Base-by-base conservation (phyloP, 2,329 filamentous ascomycete species). In the Coniochaeta ligniaria region DNA sequence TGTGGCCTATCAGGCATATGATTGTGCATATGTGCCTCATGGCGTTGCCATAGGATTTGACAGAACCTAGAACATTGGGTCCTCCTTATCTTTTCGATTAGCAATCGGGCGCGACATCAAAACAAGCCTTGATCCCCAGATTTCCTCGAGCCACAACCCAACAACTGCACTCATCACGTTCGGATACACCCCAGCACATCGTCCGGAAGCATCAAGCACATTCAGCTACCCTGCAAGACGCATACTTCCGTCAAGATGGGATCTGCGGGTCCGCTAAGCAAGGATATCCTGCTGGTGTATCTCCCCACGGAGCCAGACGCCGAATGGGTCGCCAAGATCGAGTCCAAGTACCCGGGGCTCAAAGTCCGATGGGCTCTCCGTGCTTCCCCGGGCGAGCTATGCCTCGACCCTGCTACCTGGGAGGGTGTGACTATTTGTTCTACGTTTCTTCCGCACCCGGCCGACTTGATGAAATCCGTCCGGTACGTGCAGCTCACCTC, bases 401-500 rank as follows among this genome's bases (percentile, higher is more conserved):
- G 50, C 6, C 60, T 76, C 17, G 59, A 69, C 0, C 58, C 68
- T 14, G 71, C 73, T 9, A 59, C 68, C 0, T 78, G 71, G 70
- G 71, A 75, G 0, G 75, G 73, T 24, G 75, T 77, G n/a, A 80
- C 78, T 0, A 64, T 80, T 43, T 61, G 78, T 17, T 69, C 67
- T 45, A 67, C 70, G 5, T 71, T 70, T 59, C 62, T 67, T 31
- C 69, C 74, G 5, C 73, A 75, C 1, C 68, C 66, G 0, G 63
- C 67, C 1, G 68, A 70, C 28, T 59, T 69, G 50, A 67, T 78
- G 36, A 65, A 68, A 9, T 68, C 72, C 2, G 68, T 80, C 26
- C 72, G 76, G 54, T 78, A 74, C 61, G 73, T 81, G n/a, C 79
- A 82, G 68, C 63, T 78, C 28, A 66, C 70, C 0, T 77, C 74